Evolutionary conservation across 495 filamentous ascomycete genomes (phyloP), one percentile per base, ranked within the genome.

Genomic region (Umbilicaria muhlenbergii): DNA sequence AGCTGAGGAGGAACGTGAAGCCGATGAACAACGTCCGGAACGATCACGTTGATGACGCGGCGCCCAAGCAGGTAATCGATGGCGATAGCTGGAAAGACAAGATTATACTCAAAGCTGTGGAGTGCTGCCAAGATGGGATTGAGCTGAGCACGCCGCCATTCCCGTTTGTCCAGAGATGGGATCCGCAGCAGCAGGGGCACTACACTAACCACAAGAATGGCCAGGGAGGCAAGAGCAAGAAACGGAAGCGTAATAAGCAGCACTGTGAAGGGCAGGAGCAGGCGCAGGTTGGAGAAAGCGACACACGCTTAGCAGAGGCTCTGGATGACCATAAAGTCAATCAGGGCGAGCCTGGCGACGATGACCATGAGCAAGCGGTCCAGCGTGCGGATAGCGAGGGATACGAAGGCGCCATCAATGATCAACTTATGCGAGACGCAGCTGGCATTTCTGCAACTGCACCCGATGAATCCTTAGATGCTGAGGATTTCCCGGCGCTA

Each of bases 81-180:
- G 58, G 65, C n/a, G 47, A 59, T 5, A 64, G 64, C 34, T 96
- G 89, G 89, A 74, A 73, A 47, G 55, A 75, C 8, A 89, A 78
- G 54, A 78, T 95, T 32, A 70, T 64, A 34, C 56, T 83, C 24
- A 67, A 66, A 39, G 89, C 86, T 37, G 80, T 86, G 11, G 91
- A 98, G 56, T 95, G 91, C 57, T 73, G 80, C 47, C 62, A 77
- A 39, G 76, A 86, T 17, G 76, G 75, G n/a, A 64, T 87, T 39
- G 62, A 75, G 44, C 66, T 94, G 31, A 86, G 74, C 43, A 70
- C 78, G 16, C 88, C 91, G 0, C 83, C 83, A 3, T 96, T 93
- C 55, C 91, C 91, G 0, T 98, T 96, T 50, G 64, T 78, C 11
- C 85, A 93, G 58, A 76, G 81, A 41, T 94, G 86, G 87, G 84